Evolutionary conservation across 2,329 filamentous ascomycete species (phyloP).

Genomic region (Pestalotiopsis sp.): DNA sequence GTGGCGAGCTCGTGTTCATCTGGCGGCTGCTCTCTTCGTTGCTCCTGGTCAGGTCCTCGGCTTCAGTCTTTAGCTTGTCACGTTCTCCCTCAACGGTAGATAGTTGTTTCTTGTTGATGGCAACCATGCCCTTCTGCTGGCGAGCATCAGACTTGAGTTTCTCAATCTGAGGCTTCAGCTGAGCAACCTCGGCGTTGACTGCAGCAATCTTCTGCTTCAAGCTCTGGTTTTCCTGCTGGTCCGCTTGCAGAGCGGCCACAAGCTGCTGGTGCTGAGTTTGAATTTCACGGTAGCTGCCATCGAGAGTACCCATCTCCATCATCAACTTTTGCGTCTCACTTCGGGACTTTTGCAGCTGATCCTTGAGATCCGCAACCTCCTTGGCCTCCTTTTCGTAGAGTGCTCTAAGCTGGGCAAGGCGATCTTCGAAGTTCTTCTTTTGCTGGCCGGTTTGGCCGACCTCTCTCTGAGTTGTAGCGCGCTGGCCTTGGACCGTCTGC

Average conservation of each 20-base stretch:
- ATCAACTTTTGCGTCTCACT: slow-evolving; percentile 83
- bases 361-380: slow-evolving; percentile 80
- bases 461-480: slow-evolving; percentile 76
- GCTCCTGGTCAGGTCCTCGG: slow-evolving; percentile 65
- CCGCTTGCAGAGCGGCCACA: slow-evolving; percentile 71
- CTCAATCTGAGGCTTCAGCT: slow-evolving; percentile 87
- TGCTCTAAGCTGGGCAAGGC: slow-evolving; percentile 79
- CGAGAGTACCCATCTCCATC: slow-evolving; percentile 79
- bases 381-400: slow-evolving; percentile 94
- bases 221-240: slow-evolving; percentile 83
- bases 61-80: slow-evolving; percentile 82
- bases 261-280: slow-evolving; percentile 81
- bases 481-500: slow-evolving; percentile 86
- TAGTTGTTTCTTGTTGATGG: slow-evolving; percentile 98
- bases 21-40: slow-evolving; percentile 59
- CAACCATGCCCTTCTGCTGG: slow-evolving; percentile 93
- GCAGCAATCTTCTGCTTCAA: slow-evolving; percentile 86
- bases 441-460: slow-evolving; percentile 79
- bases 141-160: slow-evolving; percentile 89
- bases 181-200: slow-evolving; percentile 78
- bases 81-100: slow-evolving; percentile 85
- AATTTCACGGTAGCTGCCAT: slow-evolving; percentile 78
- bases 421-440: slow-evolving; percentile 89
- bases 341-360: slow-evolving; percentile 73
- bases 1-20: slow-evolving; percentile 51